These are phyloP conservation scores for Apiotrichum montevideense DNA, from an alignment of 1,284 basidiomycete genomes.

Conservation along the genomic window DNA sequence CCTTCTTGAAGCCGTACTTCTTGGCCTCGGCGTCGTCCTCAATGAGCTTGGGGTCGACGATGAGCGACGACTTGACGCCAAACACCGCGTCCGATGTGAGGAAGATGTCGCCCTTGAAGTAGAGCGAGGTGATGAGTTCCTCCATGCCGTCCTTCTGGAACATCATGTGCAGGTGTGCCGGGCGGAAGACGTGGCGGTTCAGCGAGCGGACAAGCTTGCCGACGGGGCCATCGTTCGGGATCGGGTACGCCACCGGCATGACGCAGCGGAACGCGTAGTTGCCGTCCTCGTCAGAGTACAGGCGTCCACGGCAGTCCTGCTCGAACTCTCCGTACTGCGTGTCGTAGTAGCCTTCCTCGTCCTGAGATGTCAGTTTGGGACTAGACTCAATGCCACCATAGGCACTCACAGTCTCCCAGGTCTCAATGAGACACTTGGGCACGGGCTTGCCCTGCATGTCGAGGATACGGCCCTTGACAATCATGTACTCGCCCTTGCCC, in stretches of 20 bases:
- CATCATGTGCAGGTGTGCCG: slow-evolving; percentile 71
- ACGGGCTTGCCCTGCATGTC: slow-evolving; percentile 64
- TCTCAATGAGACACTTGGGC: slow-evolving; percentile 62
- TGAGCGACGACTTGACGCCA: slow-evolving; percentile 19
- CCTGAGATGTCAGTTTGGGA: not conserved
- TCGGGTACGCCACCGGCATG: slow-evolving; percentile 71
- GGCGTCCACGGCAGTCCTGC: slow-evolving; percentile 70
- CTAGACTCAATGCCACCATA: not conserved
- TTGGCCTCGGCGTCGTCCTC: slow-evolving; percentile 13
- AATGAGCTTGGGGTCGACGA: slow-evolving; percentile 15
- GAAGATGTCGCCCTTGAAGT: slow-evolving; percentile 60
- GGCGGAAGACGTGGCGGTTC: slow-evolving; percentile 68
- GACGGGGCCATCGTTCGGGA: slow-evolving; percentile 73
- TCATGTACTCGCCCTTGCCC: slow-evolving; percentile 75
- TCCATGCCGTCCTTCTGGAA: slow-evolving; percentile 62
- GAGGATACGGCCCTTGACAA: slow-evolving; percentile 63
- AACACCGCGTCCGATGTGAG: slow-evolving; percentile 22
- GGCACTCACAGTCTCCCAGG: slow-evolving; percentile 66
- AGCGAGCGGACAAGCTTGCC: slow-evolving; percentile 58
- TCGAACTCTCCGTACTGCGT: slow-evolving; percentile 56
- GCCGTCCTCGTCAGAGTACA: slow-evolving; percentile 60
- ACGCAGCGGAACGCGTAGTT: slow-evolving; percentile 67
- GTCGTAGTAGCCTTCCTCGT: slow-evolving; percentile 58
- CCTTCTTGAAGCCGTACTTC: slow-evolving; percentile 18
- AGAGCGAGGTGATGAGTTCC: slow-evolving; percentile 66